Evolutionary conservation across 2,329 filamentous ascomycete species (phyloP).

Genomic region (Aspergillus ochraceus): DNA sequence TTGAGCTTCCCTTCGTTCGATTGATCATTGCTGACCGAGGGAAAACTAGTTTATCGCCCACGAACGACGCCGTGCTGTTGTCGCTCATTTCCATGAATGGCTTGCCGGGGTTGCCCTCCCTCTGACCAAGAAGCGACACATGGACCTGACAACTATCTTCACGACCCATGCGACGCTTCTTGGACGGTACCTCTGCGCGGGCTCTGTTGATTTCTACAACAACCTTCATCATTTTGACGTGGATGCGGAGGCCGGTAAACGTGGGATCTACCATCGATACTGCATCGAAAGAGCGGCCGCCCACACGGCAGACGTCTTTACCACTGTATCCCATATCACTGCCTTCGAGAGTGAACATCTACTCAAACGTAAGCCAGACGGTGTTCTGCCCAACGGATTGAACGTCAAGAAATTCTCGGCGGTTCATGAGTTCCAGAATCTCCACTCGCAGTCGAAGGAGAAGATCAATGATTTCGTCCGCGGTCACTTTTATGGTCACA

Average conservation of each 20-base stretch:
- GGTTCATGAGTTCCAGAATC: slow-evolving; percentile 97
- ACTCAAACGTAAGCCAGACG: slow-evolving; percentile 95
- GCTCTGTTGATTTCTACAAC: slow-evolving; percentile 99
- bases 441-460: slow-evolving; percentile 94
- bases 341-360: slow-evolving; percentile 97
- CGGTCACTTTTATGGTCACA: slow-evolving; percentile 97
- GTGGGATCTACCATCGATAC: slow-evolving; percentile 97
- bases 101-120: slow-evolving; percentile 90
- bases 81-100: slow-evolving; percentile 99
- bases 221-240: slow-evolving; percentile 97
- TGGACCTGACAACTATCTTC: slow-evolving; percentile 97
- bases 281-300: slow-evolving; percentile 94
- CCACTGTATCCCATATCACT: slow-evolving; percentile 97
- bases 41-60: slow-evolving; percentile 77
- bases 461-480: slow-evolving; percentile 98
- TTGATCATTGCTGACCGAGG: slow-evolving; percentile 13
- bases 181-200: slow-evolving; percentile 92
- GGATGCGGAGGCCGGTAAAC: slow-evolving; percentile 93
- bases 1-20: background rate
- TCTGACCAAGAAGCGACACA: slow-evolving; percentile 86
- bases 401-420: slow-evolving; percentile 99
- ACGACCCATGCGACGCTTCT: slow-evolving; percentile 96
- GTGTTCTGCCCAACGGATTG: slow-evolving; percentile 91
- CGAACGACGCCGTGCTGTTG: slow-evolving; percentile 86
- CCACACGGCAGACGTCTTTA: slow-evolving; percentile 94